phyloP scores from a whole-genome alignment of 805 yeast genomes.

The Komagataella populi region DNA sequence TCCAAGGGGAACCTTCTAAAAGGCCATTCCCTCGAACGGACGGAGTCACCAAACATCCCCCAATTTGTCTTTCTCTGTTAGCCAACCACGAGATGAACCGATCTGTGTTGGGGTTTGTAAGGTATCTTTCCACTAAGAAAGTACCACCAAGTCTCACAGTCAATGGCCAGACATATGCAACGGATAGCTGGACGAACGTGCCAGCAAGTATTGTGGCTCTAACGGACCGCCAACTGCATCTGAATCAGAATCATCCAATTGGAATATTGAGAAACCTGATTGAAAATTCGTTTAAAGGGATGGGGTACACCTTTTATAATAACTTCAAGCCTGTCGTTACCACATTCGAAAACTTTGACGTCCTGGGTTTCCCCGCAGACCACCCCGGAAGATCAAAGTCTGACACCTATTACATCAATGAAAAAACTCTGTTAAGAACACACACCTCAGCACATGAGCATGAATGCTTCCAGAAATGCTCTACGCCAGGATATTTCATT shows the following conservation, averaged over 20 bases:
- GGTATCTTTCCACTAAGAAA: not conserved
- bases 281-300: conserved; percentile 47
- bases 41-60: not conserved
- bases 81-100: conserved; percentile 1
- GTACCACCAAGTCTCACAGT: conserved; percentile 21
- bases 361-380: conserved; percentile 77
- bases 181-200: conserved; percentile 79
- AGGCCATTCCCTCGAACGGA: not conserved
- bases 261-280: conserved; percentile 72
- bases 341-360: conserved; percentile 78
- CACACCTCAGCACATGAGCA: conserved; percentile 96
- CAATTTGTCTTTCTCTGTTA: not conserved
- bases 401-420: conserved; percentile 85
- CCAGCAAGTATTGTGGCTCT: conserved; percentile 59
- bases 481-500: conserved; percentile 79
- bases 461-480: conserved; percentile 56
- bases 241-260: conserved; percentile 70
- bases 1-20: not conserved
- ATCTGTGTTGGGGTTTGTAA: not conserved
- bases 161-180: conserved; percentile 34
- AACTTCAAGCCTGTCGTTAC: conserved; percentile 77
- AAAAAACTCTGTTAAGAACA: conserved; percentile 62
- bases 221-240: conserved; percentile 63
- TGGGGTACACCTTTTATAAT: conserved; percentile 70
- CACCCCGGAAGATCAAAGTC: conserved; percentile 91